phyloP scores from a whole-genome alignment of 495 filamentous ascomycete species.

The Penicillium atrosanguineum region DNA sequence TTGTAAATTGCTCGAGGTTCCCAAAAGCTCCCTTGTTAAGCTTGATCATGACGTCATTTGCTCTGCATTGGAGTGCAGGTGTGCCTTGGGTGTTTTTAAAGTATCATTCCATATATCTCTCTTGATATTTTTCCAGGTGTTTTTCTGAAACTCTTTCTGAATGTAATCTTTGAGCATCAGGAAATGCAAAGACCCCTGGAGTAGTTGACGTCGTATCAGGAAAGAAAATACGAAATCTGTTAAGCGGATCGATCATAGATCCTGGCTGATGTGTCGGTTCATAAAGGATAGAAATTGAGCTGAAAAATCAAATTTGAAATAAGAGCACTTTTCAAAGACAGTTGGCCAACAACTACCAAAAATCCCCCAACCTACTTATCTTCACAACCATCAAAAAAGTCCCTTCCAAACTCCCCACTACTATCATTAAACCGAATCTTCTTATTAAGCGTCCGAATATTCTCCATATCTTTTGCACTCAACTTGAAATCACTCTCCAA shows the following conservation, averaged over 20 bases:
- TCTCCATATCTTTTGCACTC: conserved; percentile 40
- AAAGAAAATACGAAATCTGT: no score
- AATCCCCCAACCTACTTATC: conserved; percentile 29
- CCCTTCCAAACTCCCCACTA: conserved; percentile 47
- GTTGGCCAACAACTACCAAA: neutral
- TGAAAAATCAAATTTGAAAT: no score
- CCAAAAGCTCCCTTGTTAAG: neutral
- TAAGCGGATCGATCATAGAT: neutral
- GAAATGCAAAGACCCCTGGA: no score
- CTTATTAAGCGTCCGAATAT: conserved; percentile 49
- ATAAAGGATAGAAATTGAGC: neutral
- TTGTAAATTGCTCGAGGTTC: neutral
- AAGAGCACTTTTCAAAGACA: neutral
- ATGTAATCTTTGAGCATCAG: no score
- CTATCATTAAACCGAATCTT: conserved; percentile 59
- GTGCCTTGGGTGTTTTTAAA: no score
- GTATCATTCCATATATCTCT: no score
- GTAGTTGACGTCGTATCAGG: no score
- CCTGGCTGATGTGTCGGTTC: neutral
- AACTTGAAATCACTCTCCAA: conserved; percentile 58
- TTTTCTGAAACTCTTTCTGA: no score
- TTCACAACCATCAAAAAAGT: conserved; percentile 58
- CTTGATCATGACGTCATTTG: neutral
- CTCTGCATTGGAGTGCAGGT: no score
- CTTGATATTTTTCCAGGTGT: no score